Evolutionary conservation across 257 asterid genomes (phyloP).

Genomic region (Parsonsia alboflavescens): DNA sequence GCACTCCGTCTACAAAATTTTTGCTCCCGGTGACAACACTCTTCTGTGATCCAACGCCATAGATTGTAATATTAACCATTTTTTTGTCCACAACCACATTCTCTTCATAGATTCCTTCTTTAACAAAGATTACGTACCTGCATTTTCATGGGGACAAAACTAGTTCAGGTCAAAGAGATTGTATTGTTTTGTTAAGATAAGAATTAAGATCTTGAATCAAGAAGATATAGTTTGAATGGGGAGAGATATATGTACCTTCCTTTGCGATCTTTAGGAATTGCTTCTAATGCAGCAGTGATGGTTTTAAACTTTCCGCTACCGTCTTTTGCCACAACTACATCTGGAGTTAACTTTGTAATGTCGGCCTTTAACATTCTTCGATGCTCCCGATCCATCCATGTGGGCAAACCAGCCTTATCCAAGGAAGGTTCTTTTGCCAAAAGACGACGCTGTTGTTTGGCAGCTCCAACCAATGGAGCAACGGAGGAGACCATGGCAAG

Average conservation of each 20-base stretch:
- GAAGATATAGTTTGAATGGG: too few species aligned
- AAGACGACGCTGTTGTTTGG: conserved; percentile 40
- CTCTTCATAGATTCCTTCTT: conserved; percentile 72
- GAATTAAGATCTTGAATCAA: too few species aligned
- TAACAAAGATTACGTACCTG: conserved; percentile 67
- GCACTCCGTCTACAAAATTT: conserved; percentile 64
- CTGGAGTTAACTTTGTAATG: conserved; percentile 30
- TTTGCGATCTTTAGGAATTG: conserved; percentile 48
- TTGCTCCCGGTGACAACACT: conserved; percentile 67
- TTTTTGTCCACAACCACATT: conserved; percentile 52
- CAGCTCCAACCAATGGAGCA: conserved; percentile 19
- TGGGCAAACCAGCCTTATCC: conserved; percentile 26
- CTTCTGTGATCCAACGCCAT: conserved; percentile 92
- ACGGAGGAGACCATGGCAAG: conserved; percentile 48
- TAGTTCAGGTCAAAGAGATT: not conserved
- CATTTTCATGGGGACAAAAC: conserved; percentile 10
- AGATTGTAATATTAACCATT: conserved; percentile 68
- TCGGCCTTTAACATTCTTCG: conserved; percentile 50
- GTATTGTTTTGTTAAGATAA: too few species aligned
- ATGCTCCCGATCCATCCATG: conserved; percentile 48
- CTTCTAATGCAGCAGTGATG: conserved; percentile 52
- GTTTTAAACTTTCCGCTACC: conserved; percentile 60
- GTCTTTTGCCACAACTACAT: conserved; percentile 73
- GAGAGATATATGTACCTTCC: conserved; percentile 43
- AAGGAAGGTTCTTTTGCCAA: conserved; percentile 11